These are phyloP conservation scores for Lecanicillium sp. DNA, from an alignment of 2,329 filamentous ascomycete species.

Conservation along the genomic window DNA sequence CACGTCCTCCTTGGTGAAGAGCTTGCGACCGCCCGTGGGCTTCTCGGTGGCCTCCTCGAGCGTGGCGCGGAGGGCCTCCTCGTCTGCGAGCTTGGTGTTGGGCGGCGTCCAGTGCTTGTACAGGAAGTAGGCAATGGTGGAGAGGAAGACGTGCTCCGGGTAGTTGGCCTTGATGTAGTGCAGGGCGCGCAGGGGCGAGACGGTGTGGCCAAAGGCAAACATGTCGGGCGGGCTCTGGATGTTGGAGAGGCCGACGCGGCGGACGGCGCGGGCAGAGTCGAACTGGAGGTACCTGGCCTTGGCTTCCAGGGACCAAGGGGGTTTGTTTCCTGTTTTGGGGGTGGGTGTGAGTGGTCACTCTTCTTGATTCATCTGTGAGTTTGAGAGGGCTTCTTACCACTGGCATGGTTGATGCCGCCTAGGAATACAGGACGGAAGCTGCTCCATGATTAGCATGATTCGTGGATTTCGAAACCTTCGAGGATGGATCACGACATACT, in stretches of 20 bases:
- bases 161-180: slow-evolving; percentile 57
- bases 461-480: neutral
- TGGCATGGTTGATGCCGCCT: slow-evolving; percentile 54
- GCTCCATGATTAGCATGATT: slow-evolving; percentile 3
- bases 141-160: slow-evolving; percentile 39
- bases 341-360: neutral
- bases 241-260: slow-evolving; percentile 27
- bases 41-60: slow-evolving; percentile 24
- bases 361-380: neutral
- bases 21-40: slow-evolving; percentile 13
- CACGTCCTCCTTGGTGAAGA: slow-evolving; percentile 47
- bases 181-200: slow-evolving; percentile 57
- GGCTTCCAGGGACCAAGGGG: slow-evolving; percentile 62
- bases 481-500: slow-evolving; percentile 39
- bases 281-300: slow-evolving; percentile 52
- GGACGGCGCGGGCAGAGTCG: slow-evolving; percentile 32
- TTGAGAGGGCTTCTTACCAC: slow-evolving; percentile 31
- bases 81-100: slow-evolving; percentile 51
- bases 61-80: slow-evolving; percentile 38
- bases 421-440: slow-evolving; percentile 69
- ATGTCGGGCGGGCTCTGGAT: slow-evolving; percentile 34
- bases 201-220: slow-evolving; percentile 32
- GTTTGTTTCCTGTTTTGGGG: slow-evolving; percentile 53
- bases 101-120: slow-evolving; percentile 54
- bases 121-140: slow-evolving; percentile 48